Evolutionary conservation across 1,284 basidiomycete species (phyloP).

Genomic region (Bjerkandera adusta): DNA sequence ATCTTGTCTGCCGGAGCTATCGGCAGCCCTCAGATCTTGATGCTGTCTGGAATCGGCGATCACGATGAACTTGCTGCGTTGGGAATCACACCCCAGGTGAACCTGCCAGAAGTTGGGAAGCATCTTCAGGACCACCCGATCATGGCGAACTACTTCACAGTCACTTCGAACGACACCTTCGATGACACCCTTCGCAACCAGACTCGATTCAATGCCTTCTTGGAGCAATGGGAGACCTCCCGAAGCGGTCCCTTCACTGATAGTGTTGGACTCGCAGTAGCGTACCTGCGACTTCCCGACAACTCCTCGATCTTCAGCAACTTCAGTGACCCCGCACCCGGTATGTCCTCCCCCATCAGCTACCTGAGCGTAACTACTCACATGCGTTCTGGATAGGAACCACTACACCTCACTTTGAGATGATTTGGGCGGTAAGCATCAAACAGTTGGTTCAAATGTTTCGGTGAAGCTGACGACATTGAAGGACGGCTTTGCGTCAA

Average conservation of each 20-base stretch:
- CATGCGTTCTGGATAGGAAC: no score
- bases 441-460: background rate
- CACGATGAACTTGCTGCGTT: conserved; percentile 20
- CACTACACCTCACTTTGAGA: conserved; percentile 34
- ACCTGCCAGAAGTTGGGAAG: conserved; percentile 7
- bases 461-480: background rate
- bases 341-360: conserved; percentile 18
- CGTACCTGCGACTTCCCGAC: conserved; percentile 12
- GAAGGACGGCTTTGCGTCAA: conserved; percentile 1
- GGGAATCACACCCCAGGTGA: conserved; percentile 1
- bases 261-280: no score
- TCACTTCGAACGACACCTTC: background rate
- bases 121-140: conserved; percentile 5
- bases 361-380: no score
- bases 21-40: conserved; percentile 18
- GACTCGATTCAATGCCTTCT: background rate
- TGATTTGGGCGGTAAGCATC: conserved; percentile 21
- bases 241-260: conserved; percentile 11
- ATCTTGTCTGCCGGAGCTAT: conserved; percentile 27
- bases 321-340: conserved; percentile 19
- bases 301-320: conserved; percentile 15
- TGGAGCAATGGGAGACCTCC: conserved; percentile 27
- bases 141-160: background rate
- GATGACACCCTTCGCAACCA: conserved; percentile 1
- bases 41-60: conserved; percentile 40